Evolutionary conservation across 2,329 filamentous ascomycete species (phyloP).

Genomic region (Xylaria sp.): DNA sequence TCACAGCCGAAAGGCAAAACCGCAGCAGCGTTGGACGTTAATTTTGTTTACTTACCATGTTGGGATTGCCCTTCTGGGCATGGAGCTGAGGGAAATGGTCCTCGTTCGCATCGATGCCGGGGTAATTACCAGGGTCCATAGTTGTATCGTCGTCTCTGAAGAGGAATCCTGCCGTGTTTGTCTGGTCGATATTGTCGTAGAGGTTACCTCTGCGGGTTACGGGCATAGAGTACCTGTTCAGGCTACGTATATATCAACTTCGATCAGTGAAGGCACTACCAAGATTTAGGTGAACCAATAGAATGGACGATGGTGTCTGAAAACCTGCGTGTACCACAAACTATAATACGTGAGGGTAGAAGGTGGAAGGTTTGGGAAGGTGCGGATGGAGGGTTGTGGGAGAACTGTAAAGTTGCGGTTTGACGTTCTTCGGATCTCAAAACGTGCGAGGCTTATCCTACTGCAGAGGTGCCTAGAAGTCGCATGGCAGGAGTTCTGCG

Average conservation of each 20-base stretch:
- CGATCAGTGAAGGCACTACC: slow-evolving; percentile 32
- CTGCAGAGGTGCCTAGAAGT: not conserved
- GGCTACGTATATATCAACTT: slow-evolving; percentile 58
- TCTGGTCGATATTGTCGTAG: slow-evolving; percentile 79
- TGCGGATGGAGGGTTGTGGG: not conserved
- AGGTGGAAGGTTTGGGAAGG: not conserved
- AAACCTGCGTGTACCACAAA: not conserved
- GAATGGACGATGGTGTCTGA: not conserved
- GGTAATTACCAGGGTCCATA: slow-evolving; percentile 74
- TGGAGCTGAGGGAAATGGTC: slow-evolving; percentile 89
- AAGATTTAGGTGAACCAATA: not conserved
- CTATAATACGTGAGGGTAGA: not conserved
- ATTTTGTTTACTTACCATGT: slow-evolving; percentile 55
- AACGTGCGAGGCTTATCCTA: not conserved
- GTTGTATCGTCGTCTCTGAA: slow-evolving; percentile 79
- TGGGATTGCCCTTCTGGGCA: slow-evolving; percentile 64
- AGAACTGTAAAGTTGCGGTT: not conserved
- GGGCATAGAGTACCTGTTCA: slow-evolving; percentile 94
- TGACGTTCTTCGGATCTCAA: not conserved
- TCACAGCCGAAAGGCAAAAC: not conserved
- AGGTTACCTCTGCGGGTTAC: slow-evolving; percentile 77
- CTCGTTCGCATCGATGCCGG: slow-evolving; percentile 77
- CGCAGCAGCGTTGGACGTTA: not conserved
- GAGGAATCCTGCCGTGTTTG: slow-evolving; percentile 85
- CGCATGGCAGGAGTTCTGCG: not conserved